Evolutionary conservation across 2,329 filamentous ascomycete species (phyloP).

Genomic region (Pseudofabraea citricarpa): DNA sequence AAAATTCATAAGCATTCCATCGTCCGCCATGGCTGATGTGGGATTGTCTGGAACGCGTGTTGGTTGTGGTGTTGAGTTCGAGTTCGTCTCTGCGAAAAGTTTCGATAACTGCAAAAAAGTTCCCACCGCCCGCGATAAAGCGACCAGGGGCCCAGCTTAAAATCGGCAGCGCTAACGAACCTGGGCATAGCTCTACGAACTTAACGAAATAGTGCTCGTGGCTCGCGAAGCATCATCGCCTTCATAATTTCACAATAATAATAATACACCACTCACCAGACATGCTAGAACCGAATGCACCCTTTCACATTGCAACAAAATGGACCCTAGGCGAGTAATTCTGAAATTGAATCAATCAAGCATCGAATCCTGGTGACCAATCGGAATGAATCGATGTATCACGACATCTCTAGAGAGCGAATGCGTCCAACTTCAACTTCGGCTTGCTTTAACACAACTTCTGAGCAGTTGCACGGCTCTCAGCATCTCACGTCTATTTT

Average conservation of each 20-base stretch:
- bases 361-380: too few relatives aligned
- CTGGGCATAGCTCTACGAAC: neutral
- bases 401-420: too few relatives aligned
- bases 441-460: too few relatives aligned
- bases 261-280: too few relatives aligned
- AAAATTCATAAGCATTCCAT: constrained; percentile 94
- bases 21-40: constrained; percentile 69
- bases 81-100: constrained; percentile 12
- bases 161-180: neutral
- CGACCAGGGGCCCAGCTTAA: neutral
- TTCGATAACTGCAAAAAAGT: constrained; percentile 12
- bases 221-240: constrained; percentile 13
- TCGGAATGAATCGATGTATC: too few relatives aligned
- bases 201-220: neutral
- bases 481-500: too few relatives aligned
- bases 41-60: neutral
- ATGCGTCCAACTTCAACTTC: too few relatives aligned
- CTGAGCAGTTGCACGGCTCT: too few relatives aligned
- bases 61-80: constrained; percentile 1
- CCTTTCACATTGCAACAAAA: constrained; percentile 8
- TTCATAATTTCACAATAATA: too few relatives aligned
- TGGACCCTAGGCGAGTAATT: constrained; percentile 20
- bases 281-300: constrained; percentile 24
- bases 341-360: neutral
- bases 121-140: constrained; percentile 11